These are phyloP conservation scores for Boletus tomentosulus DNA, from an alignment of 768 basidiomycete genomes.

Conservation along the genomic window DNA sequence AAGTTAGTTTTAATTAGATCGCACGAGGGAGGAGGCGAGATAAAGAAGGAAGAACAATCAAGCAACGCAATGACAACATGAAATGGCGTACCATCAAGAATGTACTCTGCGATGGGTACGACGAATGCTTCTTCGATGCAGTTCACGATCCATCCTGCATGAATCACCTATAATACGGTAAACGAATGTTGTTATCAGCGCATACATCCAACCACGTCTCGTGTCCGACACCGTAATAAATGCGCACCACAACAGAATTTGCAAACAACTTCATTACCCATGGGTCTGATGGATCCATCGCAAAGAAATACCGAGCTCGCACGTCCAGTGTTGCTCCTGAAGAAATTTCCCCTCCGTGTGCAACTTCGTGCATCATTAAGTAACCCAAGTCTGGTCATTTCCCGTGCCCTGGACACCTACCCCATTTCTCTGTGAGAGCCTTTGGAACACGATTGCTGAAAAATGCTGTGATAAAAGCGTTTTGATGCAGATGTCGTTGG, in stretches of 20 bases:
- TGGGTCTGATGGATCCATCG: slow-evolving; percentile 22
- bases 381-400: neutral
- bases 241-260: slow-evolving; percentile 28
- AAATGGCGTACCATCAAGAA: slow-evolving; percentile 28
- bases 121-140: slow-evolving; percentile 24
- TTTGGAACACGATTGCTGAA: slow-evolving; percentile 27
- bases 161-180: slow-evolving; percentile 21
- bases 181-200: neutral
- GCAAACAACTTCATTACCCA: slow-evolving; percentile 25
- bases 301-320: slow-evolving; percentile 29
- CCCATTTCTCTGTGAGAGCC: slow-evolving; percentile 20
- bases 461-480: slow-evolving; percentile 18
- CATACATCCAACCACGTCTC: slow-evolving; percentile 6
- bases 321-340: slow-evolving; percentile 7
- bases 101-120: slow-evolving; percentile 25
- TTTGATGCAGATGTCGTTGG: neutral
- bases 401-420: slow-evolving; percentile 7
- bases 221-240: neutral
- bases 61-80: neutral
- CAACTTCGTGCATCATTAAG: slow-evolving; percentile 7
- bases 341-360: slow-evolving; percentile 22
- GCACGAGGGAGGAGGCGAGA: too few species aligned
- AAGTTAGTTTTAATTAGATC: slow-evolving; percentile 1
- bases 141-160: slow-evolving; percentile 29
- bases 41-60: neutral